Base-by-base conservation (phyloP, 2,329 filamentous ascomycete genomes). In the Trichoderma simmonsii region DNA sequence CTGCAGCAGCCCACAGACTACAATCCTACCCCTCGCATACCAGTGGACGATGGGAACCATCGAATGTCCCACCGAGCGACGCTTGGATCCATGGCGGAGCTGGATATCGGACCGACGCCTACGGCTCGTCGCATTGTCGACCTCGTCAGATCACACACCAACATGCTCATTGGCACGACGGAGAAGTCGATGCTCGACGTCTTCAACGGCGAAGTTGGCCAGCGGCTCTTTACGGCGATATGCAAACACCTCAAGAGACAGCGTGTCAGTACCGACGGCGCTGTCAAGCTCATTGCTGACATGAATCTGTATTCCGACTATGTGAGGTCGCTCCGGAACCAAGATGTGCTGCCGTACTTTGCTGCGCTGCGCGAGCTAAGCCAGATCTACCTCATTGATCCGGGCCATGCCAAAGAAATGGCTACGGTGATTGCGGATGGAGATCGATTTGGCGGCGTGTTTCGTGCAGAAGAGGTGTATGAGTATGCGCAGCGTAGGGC, bases 161-260 rank as follows among this genome's bases (percentile, higher is more conserved):
- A 88, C 79, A 98, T 99, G 94, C 87, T 99, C 14, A 89, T 93
- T 4, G 96, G 96, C 73, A 97, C 93, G 79, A 98, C 95, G 1
- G 96, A 99, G 80, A 99, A 99, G 85, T 95, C 93, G 74, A 97
- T 97, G 87, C 90, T 99, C 30, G 96, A 99, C 79, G 96, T 99
- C 15, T 99, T 99, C 86, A 98, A 97, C 81, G 94, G 96, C 82
- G 96, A 99, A 83, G 95, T 99, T 30, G 96, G 96, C 0, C 88
- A 98, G 74, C 92, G 96, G 30, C 88, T 99, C 67, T 99, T 98
- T 83, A 91, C 92, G 24, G 92, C 93, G 21, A 86, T 99, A 65
- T 98, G 95, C 87, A 99, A 99, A 83, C 96, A 99, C 82, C 88
- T 99, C 75, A 99, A 99, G 85, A 92, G 95, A 11, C 96, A 98